A percentile compares a stretch with the other conserved stretches of the same genome.
Evolutionary conservation across 2,329 filamentous ascomycete species (phyloP).

Genomic region (Paramyrothecium roridum): DNA sequence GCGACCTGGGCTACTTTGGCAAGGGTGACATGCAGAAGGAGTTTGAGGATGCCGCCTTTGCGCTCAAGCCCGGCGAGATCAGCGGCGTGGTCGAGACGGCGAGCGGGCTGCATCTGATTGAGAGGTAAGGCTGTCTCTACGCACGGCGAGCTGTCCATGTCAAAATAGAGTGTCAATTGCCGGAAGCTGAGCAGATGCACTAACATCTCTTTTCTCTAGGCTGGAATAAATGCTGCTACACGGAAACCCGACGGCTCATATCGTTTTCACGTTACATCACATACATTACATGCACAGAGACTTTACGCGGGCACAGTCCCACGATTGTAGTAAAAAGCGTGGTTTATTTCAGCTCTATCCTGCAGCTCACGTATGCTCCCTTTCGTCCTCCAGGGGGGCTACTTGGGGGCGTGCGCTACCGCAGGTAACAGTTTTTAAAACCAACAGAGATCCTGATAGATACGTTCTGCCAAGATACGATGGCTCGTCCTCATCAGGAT

Average conservation of each 20-base stretch:
- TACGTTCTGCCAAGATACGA: background rate
- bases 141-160: too few relatives aligned
- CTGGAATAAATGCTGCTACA: background rate
- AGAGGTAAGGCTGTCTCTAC: constrained; percentile 59
- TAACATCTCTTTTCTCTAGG: background rate
- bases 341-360: background rate
- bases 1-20: constrained; percentile 93
- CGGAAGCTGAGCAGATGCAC: background rate
- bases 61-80: constrained; percentile 80
- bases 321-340: too few relatives aligned
- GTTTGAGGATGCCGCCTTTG: constrained; percentile 94
- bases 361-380: background rate
- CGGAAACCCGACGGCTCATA: background rate
- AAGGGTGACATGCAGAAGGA: constrained; percentile 97
- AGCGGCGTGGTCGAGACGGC: constrained; percentile 88
- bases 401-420: background rate
- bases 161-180: too few relatives aligned
- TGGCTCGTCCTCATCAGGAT: background rate
- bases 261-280: background rate
- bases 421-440: background rate
- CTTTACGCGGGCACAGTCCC: too few relatives aligned
- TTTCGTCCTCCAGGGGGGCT: background rate
- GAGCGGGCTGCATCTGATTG: constrained; percentile 92
- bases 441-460: background rate
- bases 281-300: too few relatives aligned